Evolutionary conservation across 148 eudicot genomes (phyloP).

Genomic region (Rhododendron ferrugineum): DNA sequence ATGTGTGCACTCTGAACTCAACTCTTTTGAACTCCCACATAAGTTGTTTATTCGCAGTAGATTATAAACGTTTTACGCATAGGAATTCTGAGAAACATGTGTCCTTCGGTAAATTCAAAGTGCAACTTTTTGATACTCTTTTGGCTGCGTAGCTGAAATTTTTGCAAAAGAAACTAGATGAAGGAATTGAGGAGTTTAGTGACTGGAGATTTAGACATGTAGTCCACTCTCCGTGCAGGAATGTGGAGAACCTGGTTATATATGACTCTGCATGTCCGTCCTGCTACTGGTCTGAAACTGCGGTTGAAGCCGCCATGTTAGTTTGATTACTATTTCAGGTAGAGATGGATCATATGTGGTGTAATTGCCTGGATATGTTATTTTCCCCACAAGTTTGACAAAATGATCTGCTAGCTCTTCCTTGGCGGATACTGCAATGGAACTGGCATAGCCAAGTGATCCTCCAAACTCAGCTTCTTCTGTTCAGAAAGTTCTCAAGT

Average conservation of each 20-base stretch:
- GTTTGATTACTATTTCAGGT: not conserved
- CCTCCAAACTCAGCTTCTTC: not conserved
- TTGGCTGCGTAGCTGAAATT: not conserved
- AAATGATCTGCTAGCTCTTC: not conserved
- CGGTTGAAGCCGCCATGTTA: not conserved
- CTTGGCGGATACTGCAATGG: not conserved
- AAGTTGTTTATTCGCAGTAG: not conserved
- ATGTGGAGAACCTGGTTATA: not conserved
- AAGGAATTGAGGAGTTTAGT: not conserved
- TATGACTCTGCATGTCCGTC: not conserved
- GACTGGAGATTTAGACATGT: not conserved
- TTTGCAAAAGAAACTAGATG: not conserved
- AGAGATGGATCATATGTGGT: not conserved
- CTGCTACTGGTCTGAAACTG: not conserved
- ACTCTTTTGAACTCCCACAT: not conserved
- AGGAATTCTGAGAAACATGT: not conserved
- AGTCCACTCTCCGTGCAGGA: not conserved
- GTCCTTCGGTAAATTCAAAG: not conserved
- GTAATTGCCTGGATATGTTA: not conserved
- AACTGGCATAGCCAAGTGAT: not conserved
- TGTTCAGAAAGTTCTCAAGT: not conserved
- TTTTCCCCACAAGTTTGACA: not conserved
- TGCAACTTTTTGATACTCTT: not conserved
- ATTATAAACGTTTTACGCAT: not conserved
- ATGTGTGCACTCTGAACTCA: not conserved